Conservation (phyloP, 2,329 filamentous ascomycete genomes). For the Ophiostoma perfectum region DNA sequence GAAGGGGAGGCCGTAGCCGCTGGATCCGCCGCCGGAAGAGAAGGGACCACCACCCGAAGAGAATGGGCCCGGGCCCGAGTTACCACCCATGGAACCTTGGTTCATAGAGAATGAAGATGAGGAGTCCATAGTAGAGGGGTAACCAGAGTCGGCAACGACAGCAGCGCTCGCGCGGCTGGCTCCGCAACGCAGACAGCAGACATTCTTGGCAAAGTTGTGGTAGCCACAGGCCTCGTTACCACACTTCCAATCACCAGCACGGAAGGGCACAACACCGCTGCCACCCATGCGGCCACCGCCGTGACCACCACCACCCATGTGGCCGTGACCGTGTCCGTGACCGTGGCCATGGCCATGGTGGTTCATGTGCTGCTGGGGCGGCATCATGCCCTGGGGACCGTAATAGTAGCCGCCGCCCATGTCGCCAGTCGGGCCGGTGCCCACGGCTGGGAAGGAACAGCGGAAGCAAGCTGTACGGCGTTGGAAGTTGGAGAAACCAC, state of each 20-base stretch:
- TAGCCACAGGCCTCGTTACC: conserved; percentile 96
- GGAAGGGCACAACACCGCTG: conserved; percentile 87
- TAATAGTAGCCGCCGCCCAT: conserved; percentile 59
- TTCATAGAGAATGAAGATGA: conserved; percentile 79
- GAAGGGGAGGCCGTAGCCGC: conserved; percentile 71
- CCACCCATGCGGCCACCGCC: conserved; percentile 75
- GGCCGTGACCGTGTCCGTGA: conserved; percentile 44
- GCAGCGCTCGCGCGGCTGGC: conserved; percentile 90
- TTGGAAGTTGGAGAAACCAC: conserved; percentile 99
- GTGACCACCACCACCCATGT: conserved; percentile 58
- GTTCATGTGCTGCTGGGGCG: conserved; percentile 66
- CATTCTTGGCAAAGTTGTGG: conserved; percentile 99
- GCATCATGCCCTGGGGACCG: conserved; percentile 71
- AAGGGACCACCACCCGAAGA: conserved; percentile 45
- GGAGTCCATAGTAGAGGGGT: conserved; percentile 83
- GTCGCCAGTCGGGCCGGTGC: conserved; percentile 65
- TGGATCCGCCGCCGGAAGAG: conserved; percentile 46
- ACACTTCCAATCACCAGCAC: conserved; percentile 98
- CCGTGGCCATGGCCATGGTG: conserved; percentile 49
- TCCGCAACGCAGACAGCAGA: conserved; percentile 92
- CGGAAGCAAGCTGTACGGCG: conserved; percentile 97
- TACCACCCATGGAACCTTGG: conserved; percentile 79
- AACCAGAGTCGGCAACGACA: conserved; percentile 88
- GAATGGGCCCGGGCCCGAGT: conserved; percentile 61
- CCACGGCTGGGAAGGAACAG: conserved; percentile 96